Conservation (phyloP, 2,329 filamentous ascomycete species). For the Cladosporium halotolerans region DNA sequence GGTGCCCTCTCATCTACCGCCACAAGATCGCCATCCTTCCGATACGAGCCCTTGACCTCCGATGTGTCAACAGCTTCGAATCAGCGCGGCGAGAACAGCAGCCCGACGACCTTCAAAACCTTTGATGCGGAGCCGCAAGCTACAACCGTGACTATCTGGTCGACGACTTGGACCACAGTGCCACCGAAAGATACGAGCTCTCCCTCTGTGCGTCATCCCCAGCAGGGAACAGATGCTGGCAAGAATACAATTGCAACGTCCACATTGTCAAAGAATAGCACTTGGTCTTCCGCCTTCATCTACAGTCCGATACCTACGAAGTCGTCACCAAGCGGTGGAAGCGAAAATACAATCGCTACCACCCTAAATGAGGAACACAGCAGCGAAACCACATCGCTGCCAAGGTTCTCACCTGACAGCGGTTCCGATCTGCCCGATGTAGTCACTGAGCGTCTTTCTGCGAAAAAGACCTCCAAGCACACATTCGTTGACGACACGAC, state of each 20-base stretch:
- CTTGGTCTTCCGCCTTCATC: background rate
- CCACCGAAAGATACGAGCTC: too few relatives aligned
- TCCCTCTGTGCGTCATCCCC: too few relatives aligned
- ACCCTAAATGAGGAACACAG: background rate
- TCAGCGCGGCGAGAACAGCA: background rate
- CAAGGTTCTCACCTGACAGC: background rate
- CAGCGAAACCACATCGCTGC: background rate
- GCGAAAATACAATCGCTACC: background rate
- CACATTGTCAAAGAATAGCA: too few relatives aligned
- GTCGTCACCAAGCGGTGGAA: background rate
- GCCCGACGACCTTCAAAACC: background rate
- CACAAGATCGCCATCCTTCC: background rate
- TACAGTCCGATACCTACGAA: background rate
- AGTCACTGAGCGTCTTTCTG: background rate
- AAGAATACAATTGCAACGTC: too few relatives aligned
- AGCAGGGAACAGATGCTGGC: too few relatives aligned
- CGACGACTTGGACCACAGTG: slow-evolving; percentile 1
- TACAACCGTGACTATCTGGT: background rate
- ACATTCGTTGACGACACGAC: background rate
- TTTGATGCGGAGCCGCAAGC: background rate
- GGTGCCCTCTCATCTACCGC: background rate
- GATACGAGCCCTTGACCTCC: background rate
- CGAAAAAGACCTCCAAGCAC: background rate
- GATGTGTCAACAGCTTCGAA: background rate
- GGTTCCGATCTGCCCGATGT: background rate